Evolutionary conservation across 306 rosid species (phyloP).

Genomic region (Cucumis cinereus): DNA sequence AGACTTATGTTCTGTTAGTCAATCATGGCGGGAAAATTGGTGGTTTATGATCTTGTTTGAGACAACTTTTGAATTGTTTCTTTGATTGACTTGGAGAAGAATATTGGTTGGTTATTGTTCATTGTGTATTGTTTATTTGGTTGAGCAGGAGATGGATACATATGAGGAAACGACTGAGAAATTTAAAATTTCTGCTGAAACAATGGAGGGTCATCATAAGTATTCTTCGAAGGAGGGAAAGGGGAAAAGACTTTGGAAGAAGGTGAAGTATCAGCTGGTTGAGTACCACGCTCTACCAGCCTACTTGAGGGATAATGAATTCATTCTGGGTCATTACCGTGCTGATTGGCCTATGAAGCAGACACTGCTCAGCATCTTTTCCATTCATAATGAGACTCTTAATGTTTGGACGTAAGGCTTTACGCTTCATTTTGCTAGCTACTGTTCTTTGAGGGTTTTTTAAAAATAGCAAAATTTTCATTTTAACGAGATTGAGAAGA

Average conservation of each 20-base stretch:
- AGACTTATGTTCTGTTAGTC: neutral
- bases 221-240: constrained; percentile 36
- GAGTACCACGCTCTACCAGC: constrained; percentile 82
- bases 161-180: constrained; percentile 13
- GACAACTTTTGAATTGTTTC: neutral
- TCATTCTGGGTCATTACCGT: constrained; percentile 68
- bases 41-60: neutral
- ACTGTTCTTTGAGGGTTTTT: neutral
- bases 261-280: constrained; percentile 83
- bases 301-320: constrained; percentile 81
- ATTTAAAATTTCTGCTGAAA: constrained; percentile 10
- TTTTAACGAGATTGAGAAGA: neutral
- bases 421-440: neutral
- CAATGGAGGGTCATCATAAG: constrained; percentile 18
- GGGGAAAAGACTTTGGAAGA: constrained; percentile 74
- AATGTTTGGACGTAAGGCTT: constrained; percentile 94
- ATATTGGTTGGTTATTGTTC: neutral
- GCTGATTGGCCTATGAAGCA: constrained; percentile 91
- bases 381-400: constrained; percentile 88
- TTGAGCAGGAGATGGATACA: constrained; percentile 18
- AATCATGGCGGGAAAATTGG: neutral
- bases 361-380: constrained; percentile 62
- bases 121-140: neutral
- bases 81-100: neutral
- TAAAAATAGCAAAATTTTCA: neutral